phyloP scores from a whole-genome alignment of 306 rosid species.

The Quercus bicolor region DNA sequence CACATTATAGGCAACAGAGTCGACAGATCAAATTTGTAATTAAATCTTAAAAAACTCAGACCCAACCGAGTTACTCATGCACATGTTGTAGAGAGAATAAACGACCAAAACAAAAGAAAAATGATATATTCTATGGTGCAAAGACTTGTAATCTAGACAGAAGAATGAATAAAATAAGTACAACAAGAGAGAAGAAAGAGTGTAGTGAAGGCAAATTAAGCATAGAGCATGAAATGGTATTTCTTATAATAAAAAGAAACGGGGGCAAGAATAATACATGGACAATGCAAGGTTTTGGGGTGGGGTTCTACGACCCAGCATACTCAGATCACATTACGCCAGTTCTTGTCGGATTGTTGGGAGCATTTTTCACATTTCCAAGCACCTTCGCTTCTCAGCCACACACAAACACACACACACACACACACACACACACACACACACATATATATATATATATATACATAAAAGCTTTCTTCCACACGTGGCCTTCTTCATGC shows the following conservation, averaged over 20 bases:
- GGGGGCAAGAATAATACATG: conserved; percentile 3
- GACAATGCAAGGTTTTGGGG: conserved; percentile 8
- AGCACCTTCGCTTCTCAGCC: not conserved
- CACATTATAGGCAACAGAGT: not conserved
- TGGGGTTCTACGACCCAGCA: conserved; percentile 12
- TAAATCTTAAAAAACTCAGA: not conserved
- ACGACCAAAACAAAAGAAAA: not conserved
- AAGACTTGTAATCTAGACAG: not conserved
- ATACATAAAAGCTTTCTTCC: not conserved
- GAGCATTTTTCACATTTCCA: not conserved
- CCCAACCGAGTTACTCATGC: not conserved
- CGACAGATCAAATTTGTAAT: not conserved
- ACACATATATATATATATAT: too few relatives aligned
- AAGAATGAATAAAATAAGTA: not conserved
- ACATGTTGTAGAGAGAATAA: too few relatives aligned
- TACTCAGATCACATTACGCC: conserved; percentile 20
- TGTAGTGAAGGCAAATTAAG: not conserved
- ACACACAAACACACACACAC: too few relatives aligned
- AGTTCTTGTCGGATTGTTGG: conserved; percentile 37
- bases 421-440: too few relatives aligned
- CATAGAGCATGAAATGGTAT: not conserved
- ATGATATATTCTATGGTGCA: not conserved
- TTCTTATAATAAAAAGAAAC: not conserved
- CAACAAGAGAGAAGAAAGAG: not conserved
- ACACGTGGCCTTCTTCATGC: conserved; percentile 39